Percentiles rank a stretch among this genome's conserved stretches.
These are phyloP conservation scores for Liriodendron chinense DNA, from an alignment of 164 flowering plant genomes.

Conservation along the genomic window DNA sequence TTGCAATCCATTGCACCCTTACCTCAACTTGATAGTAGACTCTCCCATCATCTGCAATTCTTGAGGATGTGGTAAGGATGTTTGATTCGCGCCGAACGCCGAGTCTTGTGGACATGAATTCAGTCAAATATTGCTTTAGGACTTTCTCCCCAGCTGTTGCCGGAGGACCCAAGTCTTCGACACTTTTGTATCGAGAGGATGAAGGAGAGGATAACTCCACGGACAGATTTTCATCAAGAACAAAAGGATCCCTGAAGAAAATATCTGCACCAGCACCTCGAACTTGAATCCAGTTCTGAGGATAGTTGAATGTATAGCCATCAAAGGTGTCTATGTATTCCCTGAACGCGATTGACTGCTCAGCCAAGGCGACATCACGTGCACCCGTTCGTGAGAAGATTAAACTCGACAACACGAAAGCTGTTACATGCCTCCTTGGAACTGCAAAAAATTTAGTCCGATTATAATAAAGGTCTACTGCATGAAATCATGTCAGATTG, in stretches of 20 bases:
- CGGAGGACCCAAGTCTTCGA: constrained; percentile 88
- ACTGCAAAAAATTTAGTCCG: constrained; percentile 78
- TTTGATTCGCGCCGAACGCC: constrained; percentile 88
- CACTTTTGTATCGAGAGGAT: constrained; percentile 79
- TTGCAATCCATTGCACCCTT: constrained; percentile 2
- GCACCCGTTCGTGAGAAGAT: constrained; percentile 35
- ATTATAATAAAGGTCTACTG: constrained; percentile 22
- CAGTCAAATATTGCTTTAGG: constrained; percentile 83
- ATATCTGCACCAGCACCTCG: constrained; percentile 94
- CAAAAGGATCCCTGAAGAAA: constrained; percentile 81
- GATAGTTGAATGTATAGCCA: constrained; percentile 85
- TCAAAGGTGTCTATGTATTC: constrained; percentile 89
- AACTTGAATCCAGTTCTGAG: constrained; percentile 89
- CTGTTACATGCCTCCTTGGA: constrained; percentile 61
- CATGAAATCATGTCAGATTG: constrained; percentile 12
- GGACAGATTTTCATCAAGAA: constrained; percentile 92
- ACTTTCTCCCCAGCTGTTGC: constrained; percentile 82
- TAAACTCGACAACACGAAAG: constrained; percentile 52
- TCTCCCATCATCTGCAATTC: constrained; percentile 87
- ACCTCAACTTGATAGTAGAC: constrained; percentile 90
- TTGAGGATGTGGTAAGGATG: constrained; percentile 72
- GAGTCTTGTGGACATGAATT: constrained; percentile 97
- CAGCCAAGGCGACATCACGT: constrained; percentile 34
- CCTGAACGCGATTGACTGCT: constrained; percentile 53
- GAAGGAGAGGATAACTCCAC: constrained; percentile 91